A percentile compares a stretch with the other conserved stretches of the same genome.
Evolutionary conservation across 1,284 basidiomycete species (phyloP).

Genomic region (Thelephora terrestris): DNA sequence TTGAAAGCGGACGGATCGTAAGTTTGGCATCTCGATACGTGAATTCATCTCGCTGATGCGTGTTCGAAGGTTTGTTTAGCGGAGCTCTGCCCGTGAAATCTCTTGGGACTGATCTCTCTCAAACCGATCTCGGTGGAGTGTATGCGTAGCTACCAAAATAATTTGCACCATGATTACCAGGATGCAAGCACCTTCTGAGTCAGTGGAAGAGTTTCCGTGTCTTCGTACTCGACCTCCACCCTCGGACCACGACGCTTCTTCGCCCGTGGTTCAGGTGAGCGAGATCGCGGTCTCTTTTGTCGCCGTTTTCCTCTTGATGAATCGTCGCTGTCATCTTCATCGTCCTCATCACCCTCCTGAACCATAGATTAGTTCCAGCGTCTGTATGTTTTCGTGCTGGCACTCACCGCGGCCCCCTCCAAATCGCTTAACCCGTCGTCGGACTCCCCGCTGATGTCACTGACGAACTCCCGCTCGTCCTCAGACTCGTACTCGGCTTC

Average conservation of each 20-base stretch:
- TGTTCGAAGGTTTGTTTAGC: too few species aligned
- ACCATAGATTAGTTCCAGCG: background rate
- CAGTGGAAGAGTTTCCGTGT: conserved; percentile 66
- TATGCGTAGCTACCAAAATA: background rate
- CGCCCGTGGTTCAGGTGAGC: conserved; percentile 37
- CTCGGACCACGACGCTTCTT: conserved; percentile 61
- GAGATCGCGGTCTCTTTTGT: conserved; percentile 27
- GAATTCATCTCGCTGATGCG: too few species aligned
- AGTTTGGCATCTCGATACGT: too few species aligned
- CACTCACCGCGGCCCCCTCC: conserved; percentile 56
- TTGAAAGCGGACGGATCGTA: too few species aligned
- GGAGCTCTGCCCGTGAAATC: too few species aligned
- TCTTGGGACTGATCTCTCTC: too few species aligned
- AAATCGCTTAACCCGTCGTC: conserved; percentile 51
- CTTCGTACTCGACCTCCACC: conserved; percentile 95
- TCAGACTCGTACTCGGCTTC: conserved; percentile 41
- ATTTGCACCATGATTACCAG: conserved; percentile 35
- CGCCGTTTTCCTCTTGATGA: conserved; percentile 48
- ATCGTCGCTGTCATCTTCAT: conserved; percentile 21
- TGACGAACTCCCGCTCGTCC: conserved; percentile 76
- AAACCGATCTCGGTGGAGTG: too few species aligned
- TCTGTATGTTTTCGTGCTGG: conserved; percentile 14
- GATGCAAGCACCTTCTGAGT: conserved; percentile 45
- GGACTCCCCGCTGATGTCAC: conserved; percentile 62
- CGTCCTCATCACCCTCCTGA: conserved; percentile 20